Evolutionary conservation across 2,329 filamentous ascomycete genomes (phyloP).

Genomic region (Pestalotiopsis sp.): DNA sequence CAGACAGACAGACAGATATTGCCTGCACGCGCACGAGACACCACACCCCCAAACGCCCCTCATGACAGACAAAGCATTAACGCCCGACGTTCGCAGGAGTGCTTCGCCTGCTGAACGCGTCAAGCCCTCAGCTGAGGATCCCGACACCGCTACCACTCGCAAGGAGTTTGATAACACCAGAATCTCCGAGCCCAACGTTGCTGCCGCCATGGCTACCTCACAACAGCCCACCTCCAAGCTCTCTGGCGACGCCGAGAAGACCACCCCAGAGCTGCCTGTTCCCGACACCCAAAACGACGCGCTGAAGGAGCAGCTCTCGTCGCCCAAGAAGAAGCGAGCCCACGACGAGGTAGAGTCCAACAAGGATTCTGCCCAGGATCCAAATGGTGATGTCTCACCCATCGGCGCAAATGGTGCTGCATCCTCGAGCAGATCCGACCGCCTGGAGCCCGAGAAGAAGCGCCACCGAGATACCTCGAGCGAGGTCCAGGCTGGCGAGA

Average conservation of each 20-base stretch:
- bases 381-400: conserved; percentile 38
- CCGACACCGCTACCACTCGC: conserved; percentile 64
- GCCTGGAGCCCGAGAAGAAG: conserved; percentile 68
- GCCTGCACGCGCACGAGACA: neutral
- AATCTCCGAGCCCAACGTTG: conserved; percentile 54
- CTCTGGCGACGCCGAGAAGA: conserved; percentile 37
- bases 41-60: neutral
- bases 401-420: conserved; percentile 47
- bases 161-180: conserved; percentile 67
- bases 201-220: conserved; percentile 21
- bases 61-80: conserved; percentile 6
- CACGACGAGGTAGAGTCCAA: conserved; percentile 61
- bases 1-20: no score
- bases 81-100: conserved; percentile 21
- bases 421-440: conserved; percentile 47
- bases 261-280: conserved; percentile 1
- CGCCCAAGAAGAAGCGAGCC: conserved; percentile 69
- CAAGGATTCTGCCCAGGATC: conserved; percentile 39
- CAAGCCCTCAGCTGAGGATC: conserved; percentile 49
- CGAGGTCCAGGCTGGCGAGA: conserved; percentile 36
- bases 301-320: conserved; percentile 54
- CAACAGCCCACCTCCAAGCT: conserved; percentile 26
- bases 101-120: conserved; percentile 26
- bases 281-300: conserved; percentile 34
- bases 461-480: conserved; percentile 56